Percentiles rank a stretch among this genome's conserved stretches.
These are phyloP conservation scores for Gynandropsis gynandra DNA, from an alignment of 345 rosid species.

Conservation along the genomic window DNA sequence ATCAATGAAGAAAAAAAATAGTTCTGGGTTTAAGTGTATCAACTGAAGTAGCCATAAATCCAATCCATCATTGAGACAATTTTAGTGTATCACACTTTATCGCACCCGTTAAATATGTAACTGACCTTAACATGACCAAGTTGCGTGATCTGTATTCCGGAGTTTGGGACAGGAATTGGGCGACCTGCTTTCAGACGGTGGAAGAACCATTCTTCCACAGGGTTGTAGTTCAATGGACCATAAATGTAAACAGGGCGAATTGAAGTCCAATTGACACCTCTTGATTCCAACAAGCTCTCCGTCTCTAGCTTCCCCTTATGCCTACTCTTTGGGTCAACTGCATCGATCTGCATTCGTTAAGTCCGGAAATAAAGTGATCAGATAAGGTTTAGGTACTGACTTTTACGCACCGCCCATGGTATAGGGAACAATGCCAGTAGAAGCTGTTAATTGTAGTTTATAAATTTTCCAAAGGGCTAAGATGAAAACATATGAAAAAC, in stretches of 20 bases:
- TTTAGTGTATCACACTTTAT: too few species aligned
- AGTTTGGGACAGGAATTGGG: conserved; percentile 88
- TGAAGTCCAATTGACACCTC: conserved; percentile 87
- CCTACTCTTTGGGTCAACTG: conserved; percentile 97
- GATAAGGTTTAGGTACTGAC: neutral
- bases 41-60: too few species aligned
- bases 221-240: conserved; percentile 97
- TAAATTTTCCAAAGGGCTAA: too few species aligned
- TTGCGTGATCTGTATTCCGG: conserved; percentile 76
- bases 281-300: conserved; percentile 56
- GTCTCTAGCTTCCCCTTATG: conserved; percentile 96
- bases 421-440: too few species aligned
- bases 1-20: too few species aligned
- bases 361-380: conserved; percentile 7
- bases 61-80: too few species aligned
- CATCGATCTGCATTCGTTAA: conserved; percentile 46
- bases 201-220: conserved; percentile 98
- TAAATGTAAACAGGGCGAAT: conserved; percentile 90
- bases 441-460: too few species aligned
- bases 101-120: too few species aligned
- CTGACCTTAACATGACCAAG: conserved; percentile 95
- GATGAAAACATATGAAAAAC: too few species aligned
- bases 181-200: conserved; percentile 94
- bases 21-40: too few species aligned
- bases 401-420: too few species aligned